Conservation (phyloP, 2,329 filamentous ascomycete species). For the Aspergillus glaucus region DNA sequence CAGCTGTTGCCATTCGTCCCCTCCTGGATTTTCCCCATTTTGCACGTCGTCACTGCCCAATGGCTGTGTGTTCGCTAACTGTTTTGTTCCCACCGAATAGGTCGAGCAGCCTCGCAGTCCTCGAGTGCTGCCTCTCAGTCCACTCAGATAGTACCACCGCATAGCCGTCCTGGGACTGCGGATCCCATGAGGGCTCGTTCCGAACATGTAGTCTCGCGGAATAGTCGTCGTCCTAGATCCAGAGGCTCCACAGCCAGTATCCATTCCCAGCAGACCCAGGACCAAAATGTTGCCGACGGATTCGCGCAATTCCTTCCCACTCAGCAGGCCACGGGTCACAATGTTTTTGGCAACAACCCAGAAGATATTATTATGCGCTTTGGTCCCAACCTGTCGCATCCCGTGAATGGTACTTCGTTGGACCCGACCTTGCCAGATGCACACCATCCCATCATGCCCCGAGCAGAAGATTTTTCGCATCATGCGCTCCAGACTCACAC, state of each 20-base stretch:
- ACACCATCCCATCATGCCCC: slow-evolving; percentile 29
- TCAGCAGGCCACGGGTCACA: slow-evolving; percentile 27
- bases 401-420: slow-evolving; percentile 28
- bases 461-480: slow-evolving; percentile 32
- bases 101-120: slow-evolving; percentile 31
- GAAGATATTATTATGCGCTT: slow-evolving; percentile 43
- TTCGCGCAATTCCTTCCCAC: slow-evolving; percentile 35
- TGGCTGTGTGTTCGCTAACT: slow-evolving; percentile 9
- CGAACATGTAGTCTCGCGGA: slow-evolving; percentile 34
- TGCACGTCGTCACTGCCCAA: not conserved
- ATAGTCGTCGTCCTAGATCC: slow-evolving; percentile 38
- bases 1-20: slow-evolving; percentile 7
- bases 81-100: slow-evolving; percentile 15
- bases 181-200: slow-evolving; percentile 38
- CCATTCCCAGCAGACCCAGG: slow-evolving; percentile 42
- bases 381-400: slow-evolving; percentile 37
- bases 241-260: slow-evolving; percentile 43
- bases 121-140: slow-evolving; percentile 34
- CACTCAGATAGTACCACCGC: slow-evolving; percentile 28
- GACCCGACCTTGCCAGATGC: slow-evolving; percentile 34
- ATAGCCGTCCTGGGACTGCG: slow-evolving; percentile 36
- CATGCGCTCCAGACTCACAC: slow-evolving; percentile 30
- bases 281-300: slow-evolving; percentile 34
- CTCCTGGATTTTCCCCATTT: slow-evolving; percentile 4
- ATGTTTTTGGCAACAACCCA: slow-evolving; percentile 34